Percentiles rank a stretch among this genome's conserved stretches.
These are phyloP conservation scores for Fusarium globosum DNA, from an alignment of 2,329 filamentous ascomycete genomes.

Conservation along the genomic window DNA sequence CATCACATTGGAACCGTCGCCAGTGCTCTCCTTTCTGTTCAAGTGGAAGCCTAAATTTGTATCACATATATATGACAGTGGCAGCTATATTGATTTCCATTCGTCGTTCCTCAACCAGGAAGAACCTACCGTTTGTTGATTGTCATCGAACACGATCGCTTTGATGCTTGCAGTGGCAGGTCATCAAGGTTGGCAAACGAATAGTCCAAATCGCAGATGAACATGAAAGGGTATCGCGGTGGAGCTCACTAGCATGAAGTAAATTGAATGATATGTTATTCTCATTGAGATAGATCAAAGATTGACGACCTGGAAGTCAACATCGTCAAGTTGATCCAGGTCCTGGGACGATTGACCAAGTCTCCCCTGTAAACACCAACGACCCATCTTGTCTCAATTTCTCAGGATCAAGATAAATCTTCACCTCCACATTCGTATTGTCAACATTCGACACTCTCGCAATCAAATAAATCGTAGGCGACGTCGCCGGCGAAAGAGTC, in stretches of 20 bases:
- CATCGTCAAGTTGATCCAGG: not conserved
- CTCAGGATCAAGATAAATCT: slow-evolving; percentile 54
- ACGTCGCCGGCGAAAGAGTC: not conserved
- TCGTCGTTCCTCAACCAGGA: accelerated
- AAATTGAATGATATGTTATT: not conserved
- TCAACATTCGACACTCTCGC: slow-evolving; percentile 55
- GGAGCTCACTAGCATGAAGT: too few relatives aligned
- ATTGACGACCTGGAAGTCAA: not conserved
- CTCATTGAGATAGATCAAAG: too few relatives aligned
- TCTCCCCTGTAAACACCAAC: slow-evolving; percentile 39
- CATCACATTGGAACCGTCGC: not conserved
- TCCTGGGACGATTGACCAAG: slow-evolving; percentile 27
- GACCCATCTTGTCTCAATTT: slow-evolving; percentile 32
- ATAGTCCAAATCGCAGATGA: accelerated
- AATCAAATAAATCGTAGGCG: slow-evolving; percentile 52
- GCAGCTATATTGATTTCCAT: accelerated
- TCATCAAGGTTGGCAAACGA: accelerated
- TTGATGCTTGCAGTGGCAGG: not conserved
- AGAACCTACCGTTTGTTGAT: not conserved
- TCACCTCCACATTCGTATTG: slow-evolving; percentile 44
- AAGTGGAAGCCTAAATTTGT: not conserved
- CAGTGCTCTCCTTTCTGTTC: not conserved
- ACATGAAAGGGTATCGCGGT: not conserved
- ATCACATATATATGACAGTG: not conserved
- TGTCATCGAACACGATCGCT: not conserved